phyloP scores from a whole-genome alignment of 176 grass and related monocot genomes.

The Themeda triandra region DNA sequence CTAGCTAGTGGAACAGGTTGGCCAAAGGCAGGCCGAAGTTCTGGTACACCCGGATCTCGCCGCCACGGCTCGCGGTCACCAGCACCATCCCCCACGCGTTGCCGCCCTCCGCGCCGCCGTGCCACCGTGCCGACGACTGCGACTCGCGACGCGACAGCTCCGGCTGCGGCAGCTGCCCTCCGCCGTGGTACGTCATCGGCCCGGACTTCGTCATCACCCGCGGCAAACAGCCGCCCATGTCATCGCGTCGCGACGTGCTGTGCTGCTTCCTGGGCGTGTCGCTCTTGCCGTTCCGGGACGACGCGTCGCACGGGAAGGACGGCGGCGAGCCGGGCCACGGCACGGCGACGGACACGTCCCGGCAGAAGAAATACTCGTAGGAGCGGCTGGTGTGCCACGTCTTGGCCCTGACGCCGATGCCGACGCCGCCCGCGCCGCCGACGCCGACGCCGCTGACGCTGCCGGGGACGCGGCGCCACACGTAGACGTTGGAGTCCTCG shows the following conservation, averaged over 20 bases:
- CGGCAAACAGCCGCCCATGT: background rate
- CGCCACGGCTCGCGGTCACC: conserved; percentile 63
- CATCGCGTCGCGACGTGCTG: background rate
- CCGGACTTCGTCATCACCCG: background rate
- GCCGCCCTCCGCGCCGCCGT: conserved; percentile 29
- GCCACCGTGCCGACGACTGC: conserved; percentile 19
- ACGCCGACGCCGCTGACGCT: background rate
- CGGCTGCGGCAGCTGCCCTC: background rate
- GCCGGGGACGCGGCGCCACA: conserved; percentile 57
- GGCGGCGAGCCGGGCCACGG: conserved; percentile 62
- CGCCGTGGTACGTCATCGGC: conserved; percentile 18
- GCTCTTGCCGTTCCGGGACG: background rate
- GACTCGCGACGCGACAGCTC: background rate
- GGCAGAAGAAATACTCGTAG: conserved; percentile 86
- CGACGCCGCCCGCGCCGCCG: too few relatives aligned
- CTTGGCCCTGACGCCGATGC: conserved; percentile 46
- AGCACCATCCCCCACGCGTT: conserved; percentile 85
- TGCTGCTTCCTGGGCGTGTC: background rate
- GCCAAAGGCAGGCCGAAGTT: conserved; percentile 73
- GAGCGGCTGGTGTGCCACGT: conserved; percentile 65
- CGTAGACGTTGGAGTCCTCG: conserved; percentile 93
- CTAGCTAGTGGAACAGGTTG: conserved; percentile 28
- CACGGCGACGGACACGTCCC: conserved; percentile 77
- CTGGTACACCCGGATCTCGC: conserved; percentile 82
- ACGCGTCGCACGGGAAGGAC: background rate